Base-by-base conservation (phyloP, 345 rosid genomes). In the Brassica rapa region DNA sequence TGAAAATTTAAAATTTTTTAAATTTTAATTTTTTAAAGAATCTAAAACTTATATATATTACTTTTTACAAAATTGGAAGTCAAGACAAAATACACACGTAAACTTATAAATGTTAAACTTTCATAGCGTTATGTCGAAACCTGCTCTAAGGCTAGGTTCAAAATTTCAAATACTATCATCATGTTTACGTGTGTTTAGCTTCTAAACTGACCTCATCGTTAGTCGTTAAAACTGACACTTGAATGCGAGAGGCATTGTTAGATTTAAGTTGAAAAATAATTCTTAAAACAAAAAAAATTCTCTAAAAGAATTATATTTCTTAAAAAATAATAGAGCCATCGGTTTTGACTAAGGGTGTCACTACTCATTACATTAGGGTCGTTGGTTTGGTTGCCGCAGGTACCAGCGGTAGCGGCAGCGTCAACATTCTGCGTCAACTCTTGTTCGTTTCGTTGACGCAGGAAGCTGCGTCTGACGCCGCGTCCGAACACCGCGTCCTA, bases 261-360 rank as follows among this genome's bases (percentile, higher is more conserved):
- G 53, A 23, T 53, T 32, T 55, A 12, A 35, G 15, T 11, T 1
- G 4, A 19, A 30, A n/a, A 19, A 46, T 16, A 4, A 1, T 3
- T 25, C 0, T 25, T 25, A 25, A 25, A 25, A 25, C 29, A 25
- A 25, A 25, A 25, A 25, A 25, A 25, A 2, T 25, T 25, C 29
- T 25, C 3, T 25, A 25, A 25, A 25, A 25, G 21, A 19, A 19
- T 19, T 19, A 19, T 19, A 56, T 57, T 66, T 15, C 11, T 41
- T 11, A 9, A 43, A 75, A 16, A 16, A 12, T n/a, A 57, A 27
- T 9, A 49, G 61, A 32, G 62, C 37, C n/a, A 70, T 62, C 23
- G 23, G 6, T 11, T 7, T 62, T 70, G 75, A 68, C 37, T 49
- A 53, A 61, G 62, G 74, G 27, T 61, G 69, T 76, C 74, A 69